phyloP scores from a whole-genome alignment of 495 filamentous ascomycete genomes.

The Neurospora sp. region DNA sequence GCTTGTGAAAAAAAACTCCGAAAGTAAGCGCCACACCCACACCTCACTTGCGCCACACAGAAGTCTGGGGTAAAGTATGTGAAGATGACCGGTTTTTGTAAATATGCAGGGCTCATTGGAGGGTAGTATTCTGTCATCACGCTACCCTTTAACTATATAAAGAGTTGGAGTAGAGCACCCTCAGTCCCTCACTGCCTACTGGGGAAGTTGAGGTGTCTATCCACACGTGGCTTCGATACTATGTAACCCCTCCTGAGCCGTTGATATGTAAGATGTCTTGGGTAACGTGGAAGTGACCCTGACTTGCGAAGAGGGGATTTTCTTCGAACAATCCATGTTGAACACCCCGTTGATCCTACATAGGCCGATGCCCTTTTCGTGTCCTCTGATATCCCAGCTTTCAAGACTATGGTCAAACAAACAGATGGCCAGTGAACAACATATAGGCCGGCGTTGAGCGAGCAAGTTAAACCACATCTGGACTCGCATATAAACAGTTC shows the following conservation, averaged over 20 bases:
- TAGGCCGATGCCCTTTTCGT: background rate
- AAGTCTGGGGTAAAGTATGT: background rate
- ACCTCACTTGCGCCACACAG: background rate
- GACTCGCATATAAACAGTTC: background rate
- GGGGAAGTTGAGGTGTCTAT: background rate
- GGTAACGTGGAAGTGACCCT: background rate
- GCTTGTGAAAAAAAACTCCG: background rate
- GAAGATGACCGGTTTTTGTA: background rate
- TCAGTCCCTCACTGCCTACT: background rate
- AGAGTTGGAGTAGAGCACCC: background rate
- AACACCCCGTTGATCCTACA: background rate
- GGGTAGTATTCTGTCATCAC: background rate
- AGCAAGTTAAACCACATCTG: background rate
- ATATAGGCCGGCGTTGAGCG: background rate
- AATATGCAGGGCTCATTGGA: background rate
- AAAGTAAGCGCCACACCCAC: background rate
- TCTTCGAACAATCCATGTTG: background rate
- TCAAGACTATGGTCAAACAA: background rate
- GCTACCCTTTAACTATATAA: background rate
- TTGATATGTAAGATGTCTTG: background rate
- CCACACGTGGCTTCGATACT: background rate
- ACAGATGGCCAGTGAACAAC: background rate
- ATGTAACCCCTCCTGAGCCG: background rate
- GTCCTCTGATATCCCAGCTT: background rate
- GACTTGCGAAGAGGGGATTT: background rate